Percentiles rank a stretch among this genome's conserved stretches.
Evolutionary conservation across 2,329 filamentous ascomycete species (phyloP).

Genomic region (Scortechinia acanthostroma): DNA sequence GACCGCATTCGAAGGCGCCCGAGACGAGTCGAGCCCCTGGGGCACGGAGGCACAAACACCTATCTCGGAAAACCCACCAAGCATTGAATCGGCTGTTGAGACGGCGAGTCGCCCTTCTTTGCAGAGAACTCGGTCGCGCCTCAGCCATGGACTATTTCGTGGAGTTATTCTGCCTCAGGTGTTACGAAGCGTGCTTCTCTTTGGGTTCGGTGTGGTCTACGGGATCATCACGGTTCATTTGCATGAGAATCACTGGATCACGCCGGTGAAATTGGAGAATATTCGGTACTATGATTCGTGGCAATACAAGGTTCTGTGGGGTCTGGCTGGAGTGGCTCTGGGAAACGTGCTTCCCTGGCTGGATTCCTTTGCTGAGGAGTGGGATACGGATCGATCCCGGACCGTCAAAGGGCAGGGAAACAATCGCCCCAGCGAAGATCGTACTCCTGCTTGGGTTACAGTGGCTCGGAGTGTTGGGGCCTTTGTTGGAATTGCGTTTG

Average conservation of each 20-base stretch:
- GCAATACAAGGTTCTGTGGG: constrained; percentile 76
- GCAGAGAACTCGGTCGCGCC: background rate
- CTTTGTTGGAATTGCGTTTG: constrained; percentile 54
- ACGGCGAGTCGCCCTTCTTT: constrained; percentile 12
- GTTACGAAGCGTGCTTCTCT: background rate
- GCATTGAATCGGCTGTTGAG: constrained; percentile 30
- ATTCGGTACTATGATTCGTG: constrained; percentile 38
- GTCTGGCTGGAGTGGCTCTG: constrained; percentile 67
- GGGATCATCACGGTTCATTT: background rate
- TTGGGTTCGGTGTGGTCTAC: background rate
- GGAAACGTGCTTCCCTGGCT: constrained; percentile 79
- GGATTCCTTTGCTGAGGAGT: constrained; percentile 66
- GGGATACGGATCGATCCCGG: constrained; percentile 6
- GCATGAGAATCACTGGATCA: constrained; percentile 2
- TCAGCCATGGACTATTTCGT: constrained; percentile 1
- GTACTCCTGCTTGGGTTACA: constrained; percentile 64
- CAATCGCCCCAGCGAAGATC: constrained; percentile 23
- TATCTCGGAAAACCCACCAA: constrained; percentile 12
- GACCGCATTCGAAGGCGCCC: constrained; percentile 37
- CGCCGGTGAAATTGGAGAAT: constrained; percentile 17
- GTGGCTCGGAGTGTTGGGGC: constrained; percentile 49
- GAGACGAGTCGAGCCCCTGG: constrained; percentile 66
- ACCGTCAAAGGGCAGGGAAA: constrained; percentile 14
- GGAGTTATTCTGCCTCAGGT: constrained; percentile 1
- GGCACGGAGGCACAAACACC: constrained; percentile 72